phyloP scores from a whole-genome alignment of 371 early-diverging fungal species.

The Blakeslea trispora region DNA sequence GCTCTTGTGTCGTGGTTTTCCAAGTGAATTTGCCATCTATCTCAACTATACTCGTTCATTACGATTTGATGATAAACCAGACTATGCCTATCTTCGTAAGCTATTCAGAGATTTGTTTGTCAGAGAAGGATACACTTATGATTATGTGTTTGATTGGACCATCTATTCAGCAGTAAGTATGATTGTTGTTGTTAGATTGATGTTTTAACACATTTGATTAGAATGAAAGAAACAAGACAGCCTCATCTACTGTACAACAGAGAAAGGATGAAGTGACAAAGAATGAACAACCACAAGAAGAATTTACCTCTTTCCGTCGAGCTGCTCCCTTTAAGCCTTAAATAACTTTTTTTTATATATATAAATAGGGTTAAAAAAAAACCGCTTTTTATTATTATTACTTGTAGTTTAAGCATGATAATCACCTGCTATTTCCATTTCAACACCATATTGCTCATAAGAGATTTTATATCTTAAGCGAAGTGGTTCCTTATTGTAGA shows the following conservation, averaged over 20 bases:
- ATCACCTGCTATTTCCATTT: conserved; percentile 72
- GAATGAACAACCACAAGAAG: neutral
- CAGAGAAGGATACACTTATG: conserved; percentile 94
- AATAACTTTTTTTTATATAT: neutral
- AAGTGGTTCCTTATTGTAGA: conserved; percentile 51
- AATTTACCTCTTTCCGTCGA: conserved; percentile 14
- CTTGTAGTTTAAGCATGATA: conserved; percentile 28
- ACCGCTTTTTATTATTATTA: neutral
- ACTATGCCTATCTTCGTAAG: conserved; percentile 96
- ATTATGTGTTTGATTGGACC: conserved; percentile 98
- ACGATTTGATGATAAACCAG: conserved; percentile 99
- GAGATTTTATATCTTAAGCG: conserved; percentile 72
- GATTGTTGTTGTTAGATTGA: neutral
- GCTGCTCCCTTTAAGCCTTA: conserved; percentile 3
- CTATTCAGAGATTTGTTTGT: conserved; percentile 96
- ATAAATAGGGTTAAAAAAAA: neutral
- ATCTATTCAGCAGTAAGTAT: conserved; percentile 35
- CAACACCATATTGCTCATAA: conserved; percentile 71
- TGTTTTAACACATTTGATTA: neutral
- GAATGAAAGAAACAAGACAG: neutral
- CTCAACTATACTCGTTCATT: conserved; percentile 96
- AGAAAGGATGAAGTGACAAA: neutral
- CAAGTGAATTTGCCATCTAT: conserved; percentile 95
- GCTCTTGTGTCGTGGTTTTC: conserved; percentile 95
- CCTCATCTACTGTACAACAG: neutral